Conservation (phyloP, 1,284 basidiomycete genomes). For the Apiotrichum siamense region DNA sequence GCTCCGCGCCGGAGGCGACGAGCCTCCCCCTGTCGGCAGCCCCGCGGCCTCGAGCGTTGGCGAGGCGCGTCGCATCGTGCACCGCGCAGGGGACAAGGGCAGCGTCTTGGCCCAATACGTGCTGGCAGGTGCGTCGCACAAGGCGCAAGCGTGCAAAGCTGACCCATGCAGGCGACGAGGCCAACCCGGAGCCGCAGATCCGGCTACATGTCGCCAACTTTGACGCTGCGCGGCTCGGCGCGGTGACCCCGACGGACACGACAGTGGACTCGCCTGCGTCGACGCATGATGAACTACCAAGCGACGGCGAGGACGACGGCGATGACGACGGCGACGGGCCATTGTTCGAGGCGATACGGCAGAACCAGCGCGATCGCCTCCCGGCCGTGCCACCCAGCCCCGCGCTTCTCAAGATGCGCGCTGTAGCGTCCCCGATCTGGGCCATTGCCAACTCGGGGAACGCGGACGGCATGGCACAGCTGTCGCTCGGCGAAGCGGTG, state of each 20-base stretch:
- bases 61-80: slow-evolving; percentile 2
- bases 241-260: background rate
- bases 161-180: slow-evolving; percentile 31
- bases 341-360: no score
- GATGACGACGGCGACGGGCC: slow-evolving; percentile 22
- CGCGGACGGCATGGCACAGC: slow-evolving; percentile 24
- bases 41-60: background rate
- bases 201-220: slow-evolving; percentile 30
- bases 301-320: slow-evolving; percentile 27
- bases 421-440: slow-evolving; percentile 43
- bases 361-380: no score
- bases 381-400: slow-evolving; percentile 26
- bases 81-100: slow-evolving; percentile 5
- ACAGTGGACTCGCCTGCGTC: slow-evolving; percentile 15
- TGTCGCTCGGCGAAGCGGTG: slow-evolving; percentile 32
- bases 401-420: slow-evolving; percentile 23
- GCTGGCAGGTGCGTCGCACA: slow-evolving; percentile 33
- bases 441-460: slow-evolving; percentile 33
- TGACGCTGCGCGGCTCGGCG: background rate
- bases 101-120: slow-evolving; percentile 46
- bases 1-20: slow-evolving; percentile 8
- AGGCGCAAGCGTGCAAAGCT: background rate
- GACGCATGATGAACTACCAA: slow-evolving; percentile 1
- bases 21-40: background rate
- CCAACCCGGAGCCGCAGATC: slow-evolving; percentile 42